Base-by-base conservation (phyloP, 345 rosid species). In the Raphanus raphanistrum region DNA sequence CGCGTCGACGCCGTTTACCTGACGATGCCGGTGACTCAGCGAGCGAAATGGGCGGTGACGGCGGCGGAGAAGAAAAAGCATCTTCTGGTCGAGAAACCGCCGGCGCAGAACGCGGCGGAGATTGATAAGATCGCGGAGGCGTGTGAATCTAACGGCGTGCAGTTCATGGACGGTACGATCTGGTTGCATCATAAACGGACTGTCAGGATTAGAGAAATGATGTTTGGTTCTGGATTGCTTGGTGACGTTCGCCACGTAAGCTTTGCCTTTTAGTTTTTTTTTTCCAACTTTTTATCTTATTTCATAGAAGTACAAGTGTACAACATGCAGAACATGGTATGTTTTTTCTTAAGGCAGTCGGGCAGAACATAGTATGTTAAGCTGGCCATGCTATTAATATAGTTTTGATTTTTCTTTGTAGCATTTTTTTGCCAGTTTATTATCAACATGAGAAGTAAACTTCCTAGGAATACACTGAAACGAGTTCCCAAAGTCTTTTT, bases 151-250 rank as follows among this genome's bases (percentile, higher is more conserved):
- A 87, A 86, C 66, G 89, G 90, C 28, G 89, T 88, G 0, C 92
- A 88, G 85, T 88, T 88, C 78, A 90, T 92, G 97, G 97, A 92
- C 70, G 88, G 92, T 15, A 73, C 90, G 45, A 81, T 87, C 79
- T 92, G 93, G 97, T 54, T 90, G 81, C 93, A 92, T 76, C 90
- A 88, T 71, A 90, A 90, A 6, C 81, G 95, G 73, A 88, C 95
- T 70, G 68, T 15, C 26, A 84, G 78, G 76, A 84, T 92, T 74
- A 71, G 76, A 83, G 88, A 87, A 62, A 43, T 71, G 57, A 67
- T 90, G 60, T 79, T 84, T 45, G 83, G 84, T 84, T 83, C 85
- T 60, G 81, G 84, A 69, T 77, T 76, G 62, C 52, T 88, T 2
- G 90, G 93, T 62, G 74, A 74, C 5, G 72, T 76, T 74, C 75